Percentiles rank a stretch among this genome's conserved stretches.
These are phyloP conservation scores for Byssochlamys sp. DNA, from an alignment of 2,329 filamentous ascomycete genomes.

Conservation along the genomic window DNA sequence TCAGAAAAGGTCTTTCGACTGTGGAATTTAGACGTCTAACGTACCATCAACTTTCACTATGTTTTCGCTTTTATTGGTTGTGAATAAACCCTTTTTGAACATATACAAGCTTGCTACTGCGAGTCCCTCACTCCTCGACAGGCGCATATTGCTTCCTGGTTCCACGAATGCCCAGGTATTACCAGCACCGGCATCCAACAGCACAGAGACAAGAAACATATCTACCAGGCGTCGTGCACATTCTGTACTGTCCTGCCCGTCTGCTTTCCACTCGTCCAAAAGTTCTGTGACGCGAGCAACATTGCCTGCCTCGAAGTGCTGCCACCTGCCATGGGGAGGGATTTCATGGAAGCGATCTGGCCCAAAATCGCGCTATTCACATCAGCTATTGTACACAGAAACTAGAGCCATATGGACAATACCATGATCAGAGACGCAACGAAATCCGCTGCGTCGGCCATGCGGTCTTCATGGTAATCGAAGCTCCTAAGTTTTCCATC, in stretches of 20 bases:
- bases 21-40: neutral
- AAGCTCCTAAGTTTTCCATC: constrained; percentile 35
- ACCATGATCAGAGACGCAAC: constrained; percentile 38
- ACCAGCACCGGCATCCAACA: constrained; percentile 48
- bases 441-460: constrained; percentile 34
- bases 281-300: constrained; percentile 41
- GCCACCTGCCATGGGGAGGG: constrained; percentile 51
- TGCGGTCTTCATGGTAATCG: constrained; percentile 29
- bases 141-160: constrained; percentile 12
- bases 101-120: constrained; percentile 44
- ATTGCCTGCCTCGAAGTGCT: constrained; percentile 53
- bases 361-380: constrained; percentile 41
- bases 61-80: constrained; percentile 8
- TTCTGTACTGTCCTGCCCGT: constrained; percentile 37
- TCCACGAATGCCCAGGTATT: constrained; percentile 42
- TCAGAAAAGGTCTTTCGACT: neutral
- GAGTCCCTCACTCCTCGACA: constrained; percentile 40
- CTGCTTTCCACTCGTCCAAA: constrained; percentile 37
- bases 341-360: constrained; percentile 40
- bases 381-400: neutral
- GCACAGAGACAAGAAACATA: constrained; percentile 52
- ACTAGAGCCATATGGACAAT: neutral
- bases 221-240: constrained; percentile 48
- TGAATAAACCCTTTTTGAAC: constrained; percentile 38
- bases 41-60: constrained; percentile 28